Conservation (phyloP, 2,329 filamentous ascomycete species). For the Calonectria naviculata region DNA sequence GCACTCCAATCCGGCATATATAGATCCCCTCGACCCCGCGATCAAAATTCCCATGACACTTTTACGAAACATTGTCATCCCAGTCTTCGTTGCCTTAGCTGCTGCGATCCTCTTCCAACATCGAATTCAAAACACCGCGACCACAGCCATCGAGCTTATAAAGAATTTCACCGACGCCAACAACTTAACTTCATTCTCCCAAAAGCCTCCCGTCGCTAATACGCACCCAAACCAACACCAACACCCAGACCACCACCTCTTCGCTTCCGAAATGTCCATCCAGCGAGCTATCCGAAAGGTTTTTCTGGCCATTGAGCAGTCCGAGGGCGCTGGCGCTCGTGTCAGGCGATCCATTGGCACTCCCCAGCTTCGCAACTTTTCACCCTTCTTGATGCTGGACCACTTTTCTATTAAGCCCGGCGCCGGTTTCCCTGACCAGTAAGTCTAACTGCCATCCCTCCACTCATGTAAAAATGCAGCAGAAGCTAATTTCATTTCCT, state of each 20-base stretch:
- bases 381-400: constrained; percentile 96
- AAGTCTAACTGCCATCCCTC: constrained; percentile 26
- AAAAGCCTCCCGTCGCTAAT: constrained; percentile 2
- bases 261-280: constrained; percentile 68
- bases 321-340: constrained; percentile 87
- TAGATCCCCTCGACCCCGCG: constrained; percentile 29
- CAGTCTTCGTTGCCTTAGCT: constrained; percentile 43
- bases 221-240: constrained; percentile 21
- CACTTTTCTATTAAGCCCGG: constrained; percentile 85
- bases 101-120: constrained; percentile 42
- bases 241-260: constrained; percentile 38
- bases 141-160: constrained; percentile 29
- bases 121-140: constrained; percentile 33
- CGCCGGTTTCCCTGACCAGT: constrained; percentile 91
- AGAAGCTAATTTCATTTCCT: not conserved
- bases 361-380: constrained; percentile 83
- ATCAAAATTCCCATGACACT: constrained; percentile 43
- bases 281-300: constrained; percentile 83
- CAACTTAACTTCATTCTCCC: not conserved
- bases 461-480: not conserved
- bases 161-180: constrained; percentile 17
- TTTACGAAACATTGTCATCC: constrained; percentile 40
- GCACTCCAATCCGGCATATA: constrained; percentile 28
- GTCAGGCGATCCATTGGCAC: constrained; percentile 92
- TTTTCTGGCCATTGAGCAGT: constrained; percentile 86